Evolutionary conservation across 495 filamentous ascomycete genomes (phyloP).

Genomic region (Ramalina peruviana): DNA sequence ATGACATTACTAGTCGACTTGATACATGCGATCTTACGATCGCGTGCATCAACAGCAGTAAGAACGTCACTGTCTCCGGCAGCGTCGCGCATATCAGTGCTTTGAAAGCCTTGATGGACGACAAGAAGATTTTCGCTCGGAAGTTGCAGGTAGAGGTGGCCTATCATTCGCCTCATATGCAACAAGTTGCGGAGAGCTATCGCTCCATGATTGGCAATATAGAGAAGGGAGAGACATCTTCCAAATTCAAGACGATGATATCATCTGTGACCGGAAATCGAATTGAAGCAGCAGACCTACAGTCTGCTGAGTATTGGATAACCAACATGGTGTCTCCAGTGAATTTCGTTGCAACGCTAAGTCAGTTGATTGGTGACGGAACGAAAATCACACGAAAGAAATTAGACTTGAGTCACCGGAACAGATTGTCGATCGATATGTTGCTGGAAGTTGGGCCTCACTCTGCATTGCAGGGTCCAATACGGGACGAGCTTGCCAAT

Average conservation of each 20-base stretch:
- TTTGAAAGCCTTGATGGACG: conserved; percentile 18
- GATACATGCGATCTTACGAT: conserved; percentile 1
- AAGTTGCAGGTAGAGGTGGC: conserved; percentile 29
- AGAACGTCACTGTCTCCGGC: conserved; percentile 24
- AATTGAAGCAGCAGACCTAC: conserved; percentile 3
- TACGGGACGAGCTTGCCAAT: conserved; percentile 15
- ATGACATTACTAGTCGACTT: conserved; percentile 10
- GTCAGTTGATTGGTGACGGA: background rate
- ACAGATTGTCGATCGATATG: conserved; percentile 8
- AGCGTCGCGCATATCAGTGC: conserved; percentile 14
- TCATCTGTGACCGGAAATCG: background rate
- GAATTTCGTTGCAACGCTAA: conserved; percentile 1
- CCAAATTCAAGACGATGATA: background rate
- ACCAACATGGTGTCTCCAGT: conserved; percentile 8
- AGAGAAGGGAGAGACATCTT: conserved; percentile 2
- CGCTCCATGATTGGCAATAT: conserved; percentile 19
- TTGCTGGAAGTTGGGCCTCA: conserved; percentile 39
- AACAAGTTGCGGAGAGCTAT: conserved; percentile 20
- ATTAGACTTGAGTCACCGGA: background rate
- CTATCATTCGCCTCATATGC: conserved; percentile 32
- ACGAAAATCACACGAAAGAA: background rate
- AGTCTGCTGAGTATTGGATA: conserved; percentile 3
- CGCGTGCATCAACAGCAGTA: conserved; percentile 23
- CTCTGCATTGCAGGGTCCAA: conserved; percentile 28
- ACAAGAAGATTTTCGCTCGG: conserved; percentile 21